phyloP scores from a whole-genome alignment of 2,329 filamentous ascomycete species.

The Parastagonospora avenae region DNA sequence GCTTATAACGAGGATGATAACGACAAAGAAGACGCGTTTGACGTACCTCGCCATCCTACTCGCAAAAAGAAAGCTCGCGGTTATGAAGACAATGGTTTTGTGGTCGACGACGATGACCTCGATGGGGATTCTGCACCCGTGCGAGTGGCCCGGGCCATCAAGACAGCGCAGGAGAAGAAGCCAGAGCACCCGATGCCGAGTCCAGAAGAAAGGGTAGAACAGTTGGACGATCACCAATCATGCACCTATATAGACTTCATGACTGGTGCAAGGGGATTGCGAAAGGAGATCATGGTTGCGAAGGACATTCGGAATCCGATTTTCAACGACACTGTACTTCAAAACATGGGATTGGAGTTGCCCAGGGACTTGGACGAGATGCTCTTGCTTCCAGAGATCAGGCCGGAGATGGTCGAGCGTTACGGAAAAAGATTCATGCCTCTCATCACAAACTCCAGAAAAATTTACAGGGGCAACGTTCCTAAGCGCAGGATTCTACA shows the following conservation, averaged over 20 bases:
- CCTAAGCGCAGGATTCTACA: constrained; percentile 20
- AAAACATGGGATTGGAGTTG: constrained; percentile 74
- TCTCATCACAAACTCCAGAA: constrained; percentile 54
- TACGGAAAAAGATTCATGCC: constrained; percentile 67
- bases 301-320: constrained; percentile 62
- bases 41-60: constrained; percentile 21
- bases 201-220: constrained; percentile 58
- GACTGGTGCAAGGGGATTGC: constrained; percentile 62
- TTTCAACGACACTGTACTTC: constrained; percentile 72
- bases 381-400: constrained; percentile 66
- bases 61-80: constrained; percentile 35
- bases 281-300: constrained; percentile 66
- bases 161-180: constrained; percentile 43
- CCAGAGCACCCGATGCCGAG: constrained; percentile 64
- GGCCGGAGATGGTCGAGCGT: constrained; percentile 63
- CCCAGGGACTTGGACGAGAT: constrained; percentile 67
- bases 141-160: constrained; percentile 40
- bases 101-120: constrained; percentile 44
- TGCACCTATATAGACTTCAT: constrained; percentile 68
- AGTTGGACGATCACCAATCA: constrained; percentile 65
- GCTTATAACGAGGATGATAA: constrained; percentile 32
- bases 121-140: constrained; percentile 56
- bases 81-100: constrained; percentile 45
- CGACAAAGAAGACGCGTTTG: constrained; percentile 32
- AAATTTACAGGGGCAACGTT: constrained; percentile 21